Base-by-base conservation (phyloP, 306 rosid genomes). In the Sicyos baderoa region DNA sequence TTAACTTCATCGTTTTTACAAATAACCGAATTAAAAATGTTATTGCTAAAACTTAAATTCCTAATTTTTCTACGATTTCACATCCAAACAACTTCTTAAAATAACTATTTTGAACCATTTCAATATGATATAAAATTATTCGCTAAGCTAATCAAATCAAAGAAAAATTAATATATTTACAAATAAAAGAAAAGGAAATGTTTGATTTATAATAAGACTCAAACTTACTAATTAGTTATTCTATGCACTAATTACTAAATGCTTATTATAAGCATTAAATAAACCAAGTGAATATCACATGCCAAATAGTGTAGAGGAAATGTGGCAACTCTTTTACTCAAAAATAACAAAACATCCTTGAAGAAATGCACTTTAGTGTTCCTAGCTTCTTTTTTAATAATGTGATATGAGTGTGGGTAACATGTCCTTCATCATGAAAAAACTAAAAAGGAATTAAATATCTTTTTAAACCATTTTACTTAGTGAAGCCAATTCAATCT, bases 371-470 rank as follows among this genome's bases (percentile, higher is more conserved):
- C 42, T 10, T 27, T 57, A 40, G 9, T 25, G 15, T 37, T 0
- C 45, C 37, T 5, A 56, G n/a, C 9, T 35, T 10, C 25, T 62
- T 54, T 40, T 62, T 62, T 40, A 35, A 62, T 37, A 40, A 62
- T 62, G 68, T 10, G 29, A 37, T 9, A 37, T 62, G 27, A 62
- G 16, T 62, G 51, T 62, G 68, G 50, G 68, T 62, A 62, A 37
- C 51, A 62, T 17, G 50, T 1, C 27, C 21, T 59, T 59, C 67
- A 60, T 60, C 47, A 60, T n/a, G 23, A 35, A 60, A 60, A 60
- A 59, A 29, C 12, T 27, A n/a, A 58, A 57, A 35, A 18, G 45
- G 1, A 5, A 60, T 29, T 29, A 16, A 0, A 0, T 0, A 0
- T 1, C n/a, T 59, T 60, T 32, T 60, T 32, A 32, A 9, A 0